Base-by-base conservation (phyloP, 1,284 basidiomycete genomes). In the Omphalotus olearius region DNA sequence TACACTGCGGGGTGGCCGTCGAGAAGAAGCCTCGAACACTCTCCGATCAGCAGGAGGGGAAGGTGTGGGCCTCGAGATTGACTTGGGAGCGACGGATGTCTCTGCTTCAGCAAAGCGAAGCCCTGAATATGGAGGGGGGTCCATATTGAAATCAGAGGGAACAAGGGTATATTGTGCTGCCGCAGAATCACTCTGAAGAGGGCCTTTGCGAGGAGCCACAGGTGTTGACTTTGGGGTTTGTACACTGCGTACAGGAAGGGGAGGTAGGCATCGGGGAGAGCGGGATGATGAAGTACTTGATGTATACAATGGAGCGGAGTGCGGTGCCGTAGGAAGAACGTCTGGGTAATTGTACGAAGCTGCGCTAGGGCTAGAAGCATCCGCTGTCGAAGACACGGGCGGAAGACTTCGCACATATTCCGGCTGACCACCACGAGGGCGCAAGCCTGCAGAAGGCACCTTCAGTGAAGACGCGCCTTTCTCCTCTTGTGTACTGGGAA, bases 91-190 rank as follows among this genome's bases (percentile, higher is more conserved):
- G 30, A 36, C 4, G 20, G 13, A 25, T 28, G 13, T 33, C 30
- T 33, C 26, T 28, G 26, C 5, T 28, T 28, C 30, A 33, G 30
- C 37, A 16, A 28, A 10, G 17, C 9, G 30, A 43, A 39, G 48
- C 5, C 48, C 48, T 36, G 40, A 43, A 43, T 50, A 50, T 23
- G 48, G 48, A 50, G 48, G 48, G 35, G 48, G 48, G n/a, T 40
- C 48, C 14, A n/a, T 2, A 25, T 25, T 37, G 14, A 36, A n/a
- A 26, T 43, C 39, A 35, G 6, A 20, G 18, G 48, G 20, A 26
- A 50, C 23, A 43, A 42, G 36, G 30, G 42, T 17, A 50, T 50
- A 50, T 37, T 50, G 48, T 25, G 16, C 35, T 9, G 20, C 18
- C 7, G 26, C 25, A n/a, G 30, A 10, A 33, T 33, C 30, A 9